Evolutionary conservation across 2,329 filamentous ascomycete genomes (phyloP).

Genomic region (Cladophialophora immunda): DNA sequence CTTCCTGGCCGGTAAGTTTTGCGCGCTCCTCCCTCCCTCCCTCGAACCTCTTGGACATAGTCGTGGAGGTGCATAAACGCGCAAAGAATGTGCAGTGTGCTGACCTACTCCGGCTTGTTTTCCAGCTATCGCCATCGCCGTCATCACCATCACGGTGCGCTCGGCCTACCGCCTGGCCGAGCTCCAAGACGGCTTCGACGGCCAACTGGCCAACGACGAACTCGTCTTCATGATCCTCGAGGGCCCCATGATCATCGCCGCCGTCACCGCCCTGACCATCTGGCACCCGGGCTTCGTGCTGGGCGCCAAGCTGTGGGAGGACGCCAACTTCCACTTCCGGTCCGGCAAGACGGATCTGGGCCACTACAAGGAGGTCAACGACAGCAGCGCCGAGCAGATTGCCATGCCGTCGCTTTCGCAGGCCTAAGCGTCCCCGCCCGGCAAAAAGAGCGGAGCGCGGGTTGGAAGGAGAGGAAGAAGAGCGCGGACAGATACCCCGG

Average conservation of each 20-base stretch:
- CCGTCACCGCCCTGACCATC: slow-evolving; percentile 51
- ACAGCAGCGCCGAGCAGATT: slow-evolving; percentile 3
- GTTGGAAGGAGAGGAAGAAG: too few species aligned
- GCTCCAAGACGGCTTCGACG: slow-evolving; percentile 56
- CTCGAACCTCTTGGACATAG: neutral
- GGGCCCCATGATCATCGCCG: slow-evolving; percentile 60
- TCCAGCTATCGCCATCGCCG: slow-evolving; percentile 46
- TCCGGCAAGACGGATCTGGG: slow-evolving; percentile 6
- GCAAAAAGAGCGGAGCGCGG: too few species aligned
- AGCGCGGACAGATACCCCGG: too few species aligned
- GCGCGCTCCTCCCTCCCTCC: neutral
- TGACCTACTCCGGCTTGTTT: neutral
- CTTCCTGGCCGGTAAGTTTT: slow-evolving; percentile 15
- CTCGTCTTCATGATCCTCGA: slow-evolving; percentile 61
- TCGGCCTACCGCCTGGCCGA: slow-evolving; percentile 60
- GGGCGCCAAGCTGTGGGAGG: slow-evolving; percentile 2
- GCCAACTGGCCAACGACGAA: slow-evolving; percentile 58
- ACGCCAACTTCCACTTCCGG: slow-evolving; percentile 16
- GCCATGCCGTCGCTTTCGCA: neutral
- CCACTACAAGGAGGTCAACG: slow-evolving; percentile 17
- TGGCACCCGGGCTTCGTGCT: slow-evolving; percentile 51
- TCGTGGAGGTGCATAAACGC: too few species aligned
- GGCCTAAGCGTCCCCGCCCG: neutral
- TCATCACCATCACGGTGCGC: slow-evolving; percentile 54
- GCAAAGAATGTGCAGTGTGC: too few species aligned